Base-by-base conservation (phyloP, 2,329 filamentous ascomycete species). In the Cytospora leucostoma region DNA sequence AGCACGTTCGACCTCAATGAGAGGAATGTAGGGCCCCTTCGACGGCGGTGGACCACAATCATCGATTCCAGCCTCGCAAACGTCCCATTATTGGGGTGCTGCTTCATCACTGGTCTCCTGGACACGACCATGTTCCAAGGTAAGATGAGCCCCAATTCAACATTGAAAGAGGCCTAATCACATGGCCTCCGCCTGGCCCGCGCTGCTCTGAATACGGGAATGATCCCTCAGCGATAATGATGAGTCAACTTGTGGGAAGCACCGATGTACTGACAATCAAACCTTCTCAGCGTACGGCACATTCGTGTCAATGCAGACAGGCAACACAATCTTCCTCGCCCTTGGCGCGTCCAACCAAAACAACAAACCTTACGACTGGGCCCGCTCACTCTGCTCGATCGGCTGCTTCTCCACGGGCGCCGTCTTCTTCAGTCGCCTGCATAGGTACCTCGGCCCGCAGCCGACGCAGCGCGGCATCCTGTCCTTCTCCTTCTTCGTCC, bases 271-370 rank as follows among this genome's bases (percentile, higher is more conserved):
- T 32, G 21, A 58, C 17, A 7, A n/a, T n/a, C 60, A 37, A 35
- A 19, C 32, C 15, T 33, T 44, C 15, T 7, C 38, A 79, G 76
- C 76, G 6, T 79, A 78, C 53, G 74, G 75, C 33, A 78, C 76
- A 13, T 78, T 79, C 62, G 76, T 78, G 12, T 77, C 75, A 1
- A 78, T 78, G 76, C 76, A 77, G 56, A 70, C 67, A 73, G 76
- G 77, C 60, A 78, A 78, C 59, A 78, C 76, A 19, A 76, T 79
- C 53, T 79, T 78, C 66, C 70, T 78, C n/a, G 76, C 75, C 12
- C 70, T 79, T 15, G 76, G 76, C 4, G 73, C 76, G 0, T 76
- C 76, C 0, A 72, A 74, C 33, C 76, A 77, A 56, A 77, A 78
- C 57, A 72, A 71, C 38, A 74, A 68, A 49, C 74, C 75, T 2